These are phyloP conservation scores for Colletotrichum costaricense DNA, from an alignment of 2,329 filamentous ascomycete genomes.

Conservation along the genomic window DNA sequence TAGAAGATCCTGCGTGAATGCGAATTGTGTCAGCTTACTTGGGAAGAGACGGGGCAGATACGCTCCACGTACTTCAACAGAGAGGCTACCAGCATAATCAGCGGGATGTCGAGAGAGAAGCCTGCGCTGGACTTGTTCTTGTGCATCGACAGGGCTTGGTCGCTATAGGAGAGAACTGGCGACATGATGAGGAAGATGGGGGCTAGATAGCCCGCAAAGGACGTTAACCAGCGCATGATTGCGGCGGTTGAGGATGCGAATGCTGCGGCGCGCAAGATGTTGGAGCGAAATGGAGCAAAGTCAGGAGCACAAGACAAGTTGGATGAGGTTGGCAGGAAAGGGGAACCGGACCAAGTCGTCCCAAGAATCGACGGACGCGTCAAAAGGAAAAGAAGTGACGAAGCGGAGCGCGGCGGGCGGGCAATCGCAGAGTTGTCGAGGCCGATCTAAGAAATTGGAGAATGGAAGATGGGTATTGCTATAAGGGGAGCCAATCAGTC, in stretches of 20 bases:
- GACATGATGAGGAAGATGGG: slow-evolving; percentile 73
- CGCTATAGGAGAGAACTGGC: slow-evolving; percentile 73
- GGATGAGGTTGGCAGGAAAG: neutral
- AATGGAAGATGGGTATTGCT: neutral
- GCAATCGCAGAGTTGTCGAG: slow-evolving; percentile 25
- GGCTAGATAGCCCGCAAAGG: slow-evolving; percentile 66
- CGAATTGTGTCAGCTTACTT: slow-evolving; percentile 20
- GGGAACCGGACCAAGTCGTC: neutral
- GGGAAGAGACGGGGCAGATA: neutral
- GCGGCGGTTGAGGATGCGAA: neutral
- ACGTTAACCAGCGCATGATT: slow-evolving; percentile 31
- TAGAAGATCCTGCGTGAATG: slow-evolving; percentile 72
- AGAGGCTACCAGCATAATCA: slow-evolving; percentile 79
- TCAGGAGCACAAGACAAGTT: neutral
- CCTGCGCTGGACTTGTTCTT: slow-evolving; percentile 72
- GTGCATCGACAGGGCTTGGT: slow-evolving; percentile 75
- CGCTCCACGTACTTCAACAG: slow-evolving; percentile 64
- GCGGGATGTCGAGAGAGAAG: slow-evolving; percentile 77
- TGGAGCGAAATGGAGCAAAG: neutral
- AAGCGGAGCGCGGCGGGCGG: slow-evolving; percentile 27
- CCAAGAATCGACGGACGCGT: slow-evolving; percentile 21
- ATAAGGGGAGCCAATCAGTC: slow-evolving; percentile 24
- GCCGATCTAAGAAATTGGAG: slow-evolving; percentile 17
- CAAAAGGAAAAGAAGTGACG: slow-evolving; percentile 24
- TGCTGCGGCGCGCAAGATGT: neutral